These are phyloP conservation scores for Hypoxylon sp. DNA, from an alignment of 2,329 filamentous ascomycete species.

Conservation along the genomic window DNA sequence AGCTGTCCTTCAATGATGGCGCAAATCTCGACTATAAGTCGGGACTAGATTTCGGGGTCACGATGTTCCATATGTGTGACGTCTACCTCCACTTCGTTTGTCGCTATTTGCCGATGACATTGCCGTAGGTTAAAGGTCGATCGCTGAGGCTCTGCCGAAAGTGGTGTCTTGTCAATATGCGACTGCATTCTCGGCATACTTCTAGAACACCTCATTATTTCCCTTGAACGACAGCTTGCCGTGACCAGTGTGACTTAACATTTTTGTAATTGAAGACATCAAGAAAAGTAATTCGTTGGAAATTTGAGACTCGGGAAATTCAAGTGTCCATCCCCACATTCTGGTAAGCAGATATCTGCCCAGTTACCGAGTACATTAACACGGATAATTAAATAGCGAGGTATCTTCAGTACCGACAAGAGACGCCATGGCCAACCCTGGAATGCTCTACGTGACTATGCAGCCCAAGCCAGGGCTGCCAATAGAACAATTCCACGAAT, in stretches of 20 bases:
- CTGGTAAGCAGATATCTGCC: slow-evolving; percentile 12
- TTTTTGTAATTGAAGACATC: slow-evolving; percentile 17
- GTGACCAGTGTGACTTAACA: slow-evolving; percentile 1
- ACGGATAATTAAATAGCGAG: slow-evolving; percentile 18
- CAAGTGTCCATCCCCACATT: slow-evolving; percentile 7
- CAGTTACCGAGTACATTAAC: neutral
- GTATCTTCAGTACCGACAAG: slow-evolving; percentile 1
- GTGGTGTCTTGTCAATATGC: slow-evolving; percentile 21
- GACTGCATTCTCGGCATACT: slow-evolving; percentile 22
- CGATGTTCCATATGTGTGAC: slow-evolving; percentile 33
- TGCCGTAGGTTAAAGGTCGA: slow-evolving; percentile 33
- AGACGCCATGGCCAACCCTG: slow-evolving; percentile 63
- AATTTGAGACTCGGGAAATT: neutral
- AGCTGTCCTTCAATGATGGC: neutral
- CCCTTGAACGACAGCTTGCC: slow-evolving; percentile 11
- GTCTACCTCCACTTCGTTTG: slow-evolving; percentile 22
- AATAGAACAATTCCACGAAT: slow-evolving; percentile 83
- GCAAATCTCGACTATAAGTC: slow-evolving; percentile 1
- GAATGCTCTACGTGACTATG: slow-evolving; percentile 89
- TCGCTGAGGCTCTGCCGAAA: slow-evolving; percentile 40
- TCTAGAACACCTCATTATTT: slow-evolving; percentile 28
- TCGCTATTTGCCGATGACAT: slow-evolving; percentile 38
- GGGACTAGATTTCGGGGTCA: slow-evolving; percentile 24
- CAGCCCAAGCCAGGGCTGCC: slow-evolving; percentile 77
- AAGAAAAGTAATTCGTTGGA: slow-evolving; percentile 6